Evolutionary conservation across 2,329 filamentous ascomycete species (phyloP).

Genomic region (Penicillium decumbens): DNA sequence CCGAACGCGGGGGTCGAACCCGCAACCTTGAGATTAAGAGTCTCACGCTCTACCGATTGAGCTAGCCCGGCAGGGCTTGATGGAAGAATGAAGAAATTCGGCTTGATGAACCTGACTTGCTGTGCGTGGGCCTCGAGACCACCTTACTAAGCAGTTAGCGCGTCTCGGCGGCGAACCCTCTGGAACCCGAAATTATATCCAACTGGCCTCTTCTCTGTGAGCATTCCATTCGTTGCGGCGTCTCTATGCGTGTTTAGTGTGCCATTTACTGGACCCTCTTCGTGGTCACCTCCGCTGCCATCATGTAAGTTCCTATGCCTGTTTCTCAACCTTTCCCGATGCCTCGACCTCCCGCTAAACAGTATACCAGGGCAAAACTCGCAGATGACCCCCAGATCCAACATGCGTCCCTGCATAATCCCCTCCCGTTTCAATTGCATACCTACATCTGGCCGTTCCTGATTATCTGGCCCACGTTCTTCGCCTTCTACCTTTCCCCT

Average conservation of each 20-base stretch:
- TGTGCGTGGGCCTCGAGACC: not conserved
- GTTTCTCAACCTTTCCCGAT: constrained; percentile 2
- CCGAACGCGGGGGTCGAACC: constrained; percentile 43
- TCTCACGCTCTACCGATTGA: constrained; percentile 51
- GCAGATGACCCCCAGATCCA: constrained; percentile 89
- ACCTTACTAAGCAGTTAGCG: constrained; percentile 20
- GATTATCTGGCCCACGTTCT: constrained; percentile 86
- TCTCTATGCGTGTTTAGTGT: constrained; percentile 27
- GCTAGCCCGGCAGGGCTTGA: constrained; percentile 42
- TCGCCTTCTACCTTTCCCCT: constrained; percentile 76
- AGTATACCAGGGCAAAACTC: constrained; percentile 63
- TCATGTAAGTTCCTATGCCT: constrained; percentile 26
- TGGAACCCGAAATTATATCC: constrained; percentile 19
- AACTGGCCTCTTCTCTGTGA: constrained; percentile 23
- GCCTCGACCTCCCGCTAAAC: constrained; percentile 7
- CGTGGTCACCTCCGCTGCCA: constrained; percentile 31
- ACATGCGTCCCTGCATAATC: constrained; percentile 80
- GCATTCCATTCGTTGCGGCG: constrained; percentile 1
- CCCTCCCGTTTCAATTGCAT: constrained; percentile 74
- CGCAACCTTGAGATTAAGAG: constrained; percentile 46
- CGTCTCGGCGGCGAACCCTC: constrained; percentile 21
- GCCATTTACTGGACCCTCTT: constrained; percentile 23
- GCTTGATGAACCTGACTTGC: not conserved
- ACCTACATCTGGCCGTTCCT: constrained; percentile 90
- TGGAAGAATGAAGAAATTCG: not conserved